Evolutionary conservation across 2,329 filamentous ascomycete species (phyloP).

Genomic region (Drechslerella coelobrocha): DNA sequence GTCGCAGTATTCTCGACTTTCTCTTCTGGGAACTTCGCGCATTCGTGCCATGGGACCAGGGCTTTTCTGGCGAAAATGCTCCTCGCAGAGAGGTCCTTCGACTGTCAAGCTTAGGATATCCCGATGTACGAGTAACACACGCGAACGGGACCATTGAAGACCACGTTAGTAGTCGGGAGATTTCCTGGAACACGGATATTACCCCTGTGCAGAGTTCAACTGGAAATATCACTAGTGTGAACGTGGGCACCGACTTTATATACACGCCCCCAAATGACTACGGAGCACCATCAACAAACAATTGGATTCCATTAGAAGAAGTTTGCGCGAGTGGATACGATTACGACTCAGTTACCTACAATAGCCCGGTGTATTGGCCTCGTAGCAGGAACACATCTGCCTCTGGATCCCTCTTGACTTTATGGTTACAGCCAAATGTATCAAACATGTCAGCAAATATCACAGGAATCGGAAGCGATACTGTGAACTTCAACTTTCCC

Average conservation of each 20-base stretch:
- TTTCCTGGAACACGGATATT: constrained; percentile 28
- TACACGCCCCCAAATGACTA: constrained; percentile 30
- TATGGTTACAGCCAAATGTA: constrained; percentile 35
- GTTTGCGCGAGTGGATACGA: constrained; percentile 18
- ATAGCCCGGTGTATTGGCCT: constrained; percentile 9
- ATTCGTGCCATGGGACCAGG: constrained; percentile 17
- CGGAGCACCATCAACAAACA: constrained; percentile 24
- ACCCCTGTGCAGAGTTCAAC: constrained; percentile 20
- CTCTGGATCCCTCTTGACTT: constrained; percentile 11
- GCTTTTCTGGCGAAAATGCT: constrained; percentile 1
- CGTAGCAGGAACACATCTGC: neutral
- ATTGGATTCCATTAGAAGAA: constrained; percentile 24
- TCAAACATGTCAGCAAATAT: constrained; percentile 29
- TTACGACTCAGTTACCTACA: neutral
- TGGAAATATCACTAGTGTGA: constrained; percentile 31
- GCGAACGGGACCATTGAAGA: constrained; percentile 19
- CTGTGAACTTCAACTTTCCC: constrained; percentile 22
- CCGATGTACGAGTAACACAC: constrained; percentile 21
- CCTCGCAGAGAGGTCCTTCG: constrained; percentile 29
- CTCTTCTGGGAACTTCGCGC: constrained; percentile 29
- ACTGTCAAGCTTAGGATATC: constrained; percentile 26
- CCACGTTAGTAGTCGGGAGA: constrained; percentile 24
- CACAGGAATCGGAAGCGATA: constrained; percentile 27
- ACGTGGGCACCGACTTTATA: constrained; percentile 25
- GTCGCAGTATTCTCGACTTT: constrained; percentile 22